Evolutionary conservation across 1,284 basidiomycete genomes (phyloP), one percentile per base, ranked within the genome.

Genomic region (Leucoagaricus sp.): DNA sequence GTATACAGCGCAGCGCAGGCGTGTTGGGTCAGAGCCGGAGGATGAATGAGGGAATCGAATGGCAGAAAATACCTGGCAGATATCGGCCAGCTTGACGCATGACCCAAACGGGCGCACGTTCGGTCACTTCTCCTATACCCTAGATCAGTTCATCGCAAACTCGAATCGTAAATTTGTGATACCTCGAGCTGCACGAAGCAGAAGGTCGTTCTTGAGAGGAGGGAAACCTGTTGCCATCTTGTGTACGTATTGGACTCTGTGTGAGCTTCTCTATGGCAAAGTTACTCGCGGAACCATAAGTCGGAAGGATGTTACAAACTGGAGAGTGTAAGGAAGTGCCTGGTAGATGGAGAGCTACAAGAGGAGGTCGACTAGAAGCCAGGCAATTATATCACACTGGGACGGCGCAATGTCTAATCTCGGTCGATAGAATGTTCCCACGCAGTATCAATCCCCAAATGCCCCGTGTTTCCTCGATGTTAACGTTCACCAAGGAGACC

Each of bases 1-100:
- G 25, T 15, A 25, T 13, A 8, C 4, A 19, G 25, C 9, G 15
- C n/a, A 28, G 21, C 29, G 19, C 12, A 19, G 19, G 13, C 8
- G 28, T 25, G 15, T 57, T 31, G 9, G 17, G 15, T 49, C 21
- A 49, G 9, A 34, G 21, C 25, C 5, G 15, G 47, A 36, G 19
- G 21, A 7, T 23, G 17, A 36, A 23, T 53, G 17, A 17, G 17
- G 42, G 12, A 36, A n/a, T 10, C 33, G 7, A 2, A 42, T 26
- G 36, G 36, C 34, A 15, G 19, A 49, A 72, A 79, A 72, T 67
- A 94, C 94, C 95, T 72, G 95, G 95, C 50, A 98, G 84, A 74
- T 97, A 97, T 53, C 96, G 84, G 45, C 96, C 96, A 19, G 97
- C 97, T 72, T 99, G 96, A 31, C 97, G 85, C 96, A 99, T 99